phyloP scores from a whole-genome alignment of 176 grass and related monocot species.

The Aegilops umbellulata region DNA sequence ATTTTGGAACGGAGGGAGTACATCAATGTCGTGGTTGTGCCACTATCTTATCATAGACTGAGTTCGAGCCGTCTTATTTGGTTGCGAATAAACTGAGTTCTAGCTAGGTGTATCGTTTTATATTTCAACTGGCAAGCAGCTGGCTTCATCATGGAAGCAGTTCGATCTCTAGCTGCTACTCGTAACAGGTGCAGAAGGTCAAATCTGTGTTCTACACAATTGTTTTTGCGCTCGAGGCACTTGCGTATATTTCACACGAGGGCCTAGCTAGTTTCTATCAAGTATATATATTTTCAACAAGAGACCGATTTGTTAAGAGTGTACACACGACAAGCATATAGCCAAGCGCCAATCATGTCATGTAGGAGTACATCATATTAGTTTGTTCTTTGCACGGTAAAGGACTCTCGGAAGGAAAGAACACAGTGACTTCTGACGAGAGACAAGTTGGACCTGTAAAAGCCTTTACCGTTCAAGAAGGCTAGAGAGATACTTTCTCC shows the following conservation, averaged over 20 bases:
- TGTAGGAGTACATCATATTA: no score
- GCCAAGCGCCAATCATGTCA: no score
- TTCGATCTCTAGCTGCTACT: not conserved
- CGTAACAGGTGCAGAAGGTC: not conserved
- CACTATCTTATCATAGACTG: no score
- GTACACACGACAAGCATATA: no score
- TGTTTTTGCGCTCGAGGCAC: not conserved
- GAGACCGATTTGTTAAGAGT: no score
- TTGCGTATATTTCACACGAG: not conserved
- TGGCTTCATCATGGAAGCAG: not conserved
- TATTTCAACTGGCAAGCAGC: not conserved
- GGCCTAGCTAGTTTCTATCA: no score
- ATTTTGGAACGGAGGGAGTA: no score
- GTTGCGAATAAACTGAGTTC: no score
- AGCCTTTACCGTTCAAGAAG: not conserved
- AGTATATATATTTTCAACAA: no score
- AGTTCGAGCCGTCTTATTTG: not conserved
- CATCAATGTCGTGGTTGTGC: no score
- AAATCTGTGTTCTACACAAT: not conserved
- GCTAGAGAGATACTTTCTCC: no score
- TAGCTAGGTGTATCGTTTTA: not conserved
- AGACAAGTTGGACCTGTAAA: not conserved
- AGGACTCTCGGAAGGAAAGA: not conserved
- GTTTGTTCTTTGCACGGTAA: not conserved
- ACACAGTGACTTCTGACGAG: not conserved